Percentiles rank a stretch among this genome's conserved stretches.
phyloP scores from a whole-genome alignment of 441 rosid genomes.

The Lepidium campestre region DNA sequence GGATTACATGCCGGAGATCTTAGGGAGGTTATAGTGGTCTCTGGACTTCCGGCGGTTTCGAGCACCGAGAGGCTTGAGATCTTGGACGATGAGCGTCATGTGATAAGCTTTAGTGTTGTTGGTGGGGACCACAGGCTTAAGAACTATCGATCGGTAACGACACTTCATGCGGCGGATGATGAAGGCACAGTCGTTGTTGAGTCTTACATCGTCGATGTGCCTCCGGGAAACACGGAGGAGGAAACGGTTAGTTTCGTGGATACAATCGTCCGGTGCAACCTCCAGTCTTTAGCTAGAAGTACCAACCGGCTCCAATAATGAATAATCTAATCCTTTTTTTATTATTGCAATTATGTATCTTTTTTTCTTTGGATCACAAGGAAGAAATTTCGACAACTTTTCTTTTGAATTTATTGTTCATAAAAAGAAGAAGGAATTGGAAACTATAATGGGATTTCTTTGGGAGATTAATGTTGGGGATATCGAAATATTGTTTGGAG shows the following conservation, averaged over 20 bases:
- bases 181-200: slow-evolving; percentile 61
- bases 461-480: slow-evolving; percentile 1
- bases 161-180: slow-evolving; percentile 40
- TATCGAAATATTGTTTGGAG: neutral
- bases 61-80: slow-evolving; percentile 75
- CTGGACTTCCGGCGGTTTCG: slow-evolving; percentile 65
- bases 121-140: slow-evolving; percentile 72
- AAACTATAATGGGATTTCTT: slow-evolving; percentile 2
- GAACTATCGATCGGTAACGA: slow-evolving; percentile 66
- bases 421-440: slow-evolving; percentile 9
- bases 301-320: slow-evolving; percentile 18
- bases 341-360: slow-evolving; percentile 13
- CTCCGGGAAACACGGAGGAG: slow-evolving; percentile 65
- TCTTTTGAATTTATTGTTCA: neutral
- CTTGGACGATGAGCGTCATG: slow-evolving; percentile 65
- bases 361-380: neutral
- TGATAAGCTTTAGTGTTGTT: slow-evolving; percentile 63
- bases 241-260: slow-evolving; percentile 59
- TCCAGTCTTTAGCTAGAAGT: slow-evolving; percentile 59
- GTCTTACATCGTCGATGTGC: slow-evolving; percentile 70
- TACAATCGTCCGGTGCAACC: slow-evolving; percentile 65
- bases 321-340: neutral
- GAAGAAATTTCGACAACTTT: no score
- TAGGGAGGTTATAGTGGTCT: slow-evolving; percentile 63
- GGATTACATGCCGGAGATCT: slow-evolving; percentile 55